A percentile compares a stretch with the other conserved stretches of the same genome.
Conservation (phyloP, 345 rosid genomes). For the Rhodomyrtus tomentosa region DNA sequence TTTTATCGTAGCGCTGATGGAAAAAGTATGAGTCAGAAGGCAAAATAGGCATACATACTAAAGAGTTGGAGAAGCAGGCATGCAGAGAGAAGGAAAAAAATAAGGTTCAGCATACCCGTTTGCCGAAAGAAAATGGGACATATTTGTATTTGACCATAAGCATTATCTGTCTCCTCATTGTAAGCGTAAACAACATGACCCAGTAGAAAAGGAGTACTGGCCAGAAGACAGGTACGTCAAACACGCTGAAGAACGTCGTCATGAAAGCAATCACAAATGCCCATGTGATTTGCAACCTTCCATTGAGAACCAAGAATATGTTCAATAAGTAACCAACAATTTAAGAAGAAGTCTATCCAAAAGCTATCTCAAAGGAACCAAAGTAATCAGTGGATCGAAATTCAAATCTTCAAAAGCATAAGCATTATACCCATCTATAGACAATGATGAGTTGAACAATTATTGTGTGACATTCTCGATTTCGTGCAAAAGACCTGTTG, state of each 20-base stretch:
- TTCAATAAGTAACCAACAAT: neutral
- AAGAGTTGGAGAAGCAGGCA: neutral
- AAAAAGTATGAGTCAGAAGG: neutral
- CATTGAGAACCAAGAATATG: neutral
- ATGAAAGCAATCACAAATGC: conserved; percentile 67
- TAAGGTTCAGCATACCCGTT: conserved; percentile 40
- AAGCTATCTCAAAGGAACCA: neutral
- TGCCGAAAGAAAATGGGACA: conserved; percentile 84
- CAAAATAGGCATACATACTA: neutral
- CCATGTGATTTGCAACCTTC: conserved; percentile 60
- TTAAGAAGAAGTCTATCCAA: neutral
- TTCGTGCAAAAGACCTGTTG: neutral
- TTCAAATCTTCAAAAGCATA: neutral
- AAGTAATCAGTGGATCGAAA: neutral
- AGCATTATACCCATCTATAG: neutral
- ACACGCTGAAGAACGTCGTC: conserved; percentile 65
- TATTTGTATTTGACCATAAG: conserved; percentile 96
- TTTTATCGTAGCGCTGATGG: conserved; percentile 50
- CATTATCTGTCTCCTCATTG: conserved; percentile 86
- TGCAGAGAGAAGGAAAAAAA: neutral
- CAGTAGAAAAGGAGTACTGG: conserved; percentile 95
- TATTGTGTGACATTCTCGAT: neutral
- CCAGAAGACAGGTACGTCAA: conserved; percentile 96
- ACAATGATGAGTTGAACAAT: neutral
- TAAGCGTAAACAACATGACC: conserved; percentile 58